phyloP scores from a whole-genome alignment of 345 rosid genomes.

The Anacardium occidentale region DNA sequence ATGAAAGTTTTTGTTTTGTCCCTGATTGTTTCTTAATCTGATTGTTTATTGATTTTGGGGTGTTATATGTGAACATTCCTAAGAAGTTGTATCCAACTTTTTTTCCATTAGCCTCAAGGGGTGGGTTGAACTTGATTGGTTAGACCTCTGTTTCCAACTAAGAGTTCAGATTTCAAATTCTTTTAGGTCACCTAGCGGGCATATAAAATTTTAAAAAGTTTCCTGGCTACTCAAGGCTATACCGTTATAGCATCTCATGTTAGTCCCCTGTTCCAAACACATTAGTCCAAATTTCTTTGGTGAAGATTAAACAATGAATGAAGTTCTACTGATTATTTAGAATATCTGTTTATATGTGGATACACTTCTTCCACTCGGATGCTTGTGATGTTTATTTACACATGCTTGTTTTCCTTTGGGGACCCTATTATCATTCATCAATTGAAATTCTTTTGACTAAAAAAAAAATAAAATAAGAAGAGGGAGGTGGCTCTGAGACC shows the following conservation, averaged over 20 bases:
- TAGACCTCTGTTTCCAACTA: background rate
- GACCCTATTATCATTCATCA: background rate
- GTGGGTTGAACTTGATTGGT: background rate
- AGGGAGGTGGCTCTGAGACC: conserved; percentile 6
- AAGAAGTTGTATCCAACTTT: background rate
- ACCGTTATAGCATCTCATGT: too few species aligned
- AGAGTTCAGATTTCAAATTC: background rate
- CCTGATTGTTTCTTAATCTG: background rate
- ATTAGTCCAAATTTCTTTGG: too few species aligned
- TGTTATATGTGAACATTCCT: conserved; percentile 11
- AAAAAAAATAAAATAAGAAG: too few species aligned
- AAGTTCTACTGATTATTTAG: background rate
- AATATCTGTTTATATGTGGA: background rate
- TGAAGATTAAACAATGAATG: too few species aligned
- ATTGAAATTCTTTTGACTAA: conserved; percentile 14
- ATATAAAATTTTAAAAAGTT: too few species aligned
- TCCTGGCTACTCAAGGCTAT: background rate
- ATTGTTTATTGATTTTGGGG: background rate
- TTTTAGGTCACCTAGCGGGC: background rate
- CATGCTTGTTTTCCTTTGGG: background rate
- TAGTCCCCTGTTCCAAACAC: background rate
- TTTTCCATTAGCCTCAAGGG: background rate
- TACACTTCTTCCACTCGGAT: background rate
- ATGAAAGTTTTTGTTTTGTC: background rate
- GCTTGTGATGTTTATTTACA: background rate